These are phyloP conservation scores for Phytophthora gonapodyides DNA, from an alignment of 352 stramenopile genomes.

Conservation along the genomic window DNA sequence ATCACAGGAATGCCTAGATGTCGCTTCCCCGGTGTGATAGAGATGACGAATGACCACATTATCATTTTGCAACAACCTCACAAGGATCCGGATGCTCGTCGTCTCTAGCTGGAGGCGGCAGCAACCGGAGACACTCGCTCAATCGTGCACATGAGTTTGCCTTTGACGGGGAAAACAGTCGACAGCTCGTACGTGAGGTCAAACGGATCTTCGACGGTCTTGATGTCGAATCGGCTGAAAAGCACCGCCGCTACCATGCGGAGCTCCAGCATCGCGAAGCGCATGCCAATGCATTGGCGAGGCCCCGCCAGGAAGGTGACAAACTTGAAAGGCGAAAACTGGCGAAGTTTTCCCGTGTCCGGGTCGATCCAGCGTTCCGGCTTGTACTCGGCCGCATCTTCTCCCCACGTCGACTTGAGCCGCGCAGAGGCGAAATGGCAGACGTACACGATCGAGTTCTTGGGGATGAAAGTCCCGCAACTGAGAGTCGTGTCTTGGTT, in stretches of 20 bases:
- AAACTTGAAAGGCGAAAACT: constrained; percentile 53
- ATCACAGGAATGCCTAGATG: too few species aligned
- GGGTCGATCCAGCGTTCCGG: constrained; percentile 67
- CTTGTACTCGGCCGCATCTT: constrained; percentile 53
- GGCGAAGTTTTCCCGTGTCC: constrained; percentile 33
- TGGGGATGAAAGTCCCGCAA: constrained; percentile 59
- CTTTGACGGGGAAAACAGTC: constrained; percentile 35
- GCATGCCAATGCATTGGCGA: constrained; percentile 63
- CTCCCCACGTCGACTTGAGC: constrained; percentile 48
- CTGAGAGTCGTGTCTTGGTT: constrained; percentile 54
- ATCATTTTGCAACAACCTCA: constrained; percentile 10
- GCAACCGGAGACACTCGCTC: constrained; percentile 5
- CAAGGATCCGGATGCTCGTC: neutral
- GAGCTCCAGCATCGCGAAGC: constrained; percentile 59
- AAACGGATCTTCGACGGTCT: constrained; percentile 41
- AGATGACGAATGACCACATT: neutral
- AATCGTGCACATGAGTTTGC: constrained; percentile 25
- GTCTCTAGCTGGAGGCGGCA: constrained; percentile 12
- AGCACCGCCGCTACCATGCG: constrained; percentile 51
- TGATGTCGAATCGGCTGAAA: constrained; percentile 48
- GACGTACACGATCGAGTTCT: constrained; percentile 48
- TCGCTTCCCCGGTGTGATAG: too few species aligned
- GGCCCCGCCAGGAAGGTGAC: constrained; percentile 58
- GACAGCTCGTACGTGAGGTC: constrained; percentile 42
- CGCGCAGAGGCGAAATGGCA: constrained; percentile 52